These are phyloP conservation scores for Xylaria nigripes DNA, from an alignment of 495 filamentous ascomycete species.

Conservation along the genomic window DNA sequence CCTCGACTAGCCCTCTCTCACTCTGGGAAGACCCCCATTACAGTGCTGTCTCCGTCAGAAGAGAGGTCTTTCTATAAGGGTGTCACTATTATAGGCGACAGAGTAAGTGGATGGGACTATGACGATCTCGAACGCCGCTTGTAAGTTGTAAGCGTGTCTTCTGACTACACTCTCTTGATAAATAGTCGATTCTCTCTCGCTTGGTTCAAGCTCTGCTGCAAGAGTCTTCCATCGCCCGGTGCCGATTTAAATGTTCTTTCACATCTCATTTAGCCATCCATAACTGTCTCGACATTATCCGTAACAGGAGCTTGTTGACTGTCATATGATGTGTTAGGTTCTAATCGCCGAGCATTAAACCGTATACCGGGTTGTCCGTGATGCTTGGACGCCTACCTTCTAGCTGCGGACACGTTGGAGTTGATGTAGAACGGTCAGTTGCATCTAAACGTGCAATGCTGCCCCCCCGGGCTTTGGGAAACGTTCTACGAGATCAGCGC, in stretches of 20 bases:
- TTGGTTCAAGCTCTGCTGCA: neutral
- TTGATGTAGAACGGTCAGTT: neutral
- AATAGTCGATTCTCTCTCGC: neutral
- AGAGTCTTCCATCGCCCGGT: constrained; percentile 1
- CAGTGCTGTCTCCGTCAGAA: no score
- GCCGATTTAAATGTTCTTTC: neutral
- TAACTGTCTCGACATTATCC: neutral
- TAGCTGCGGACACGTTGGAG: no score
- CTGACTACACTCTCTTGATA: neutral
- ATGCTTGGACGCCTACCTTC: neutral
- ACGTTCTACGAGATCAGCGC: neutral
- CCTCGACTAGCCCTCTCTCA: no score
- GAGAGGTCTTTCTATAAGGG: no score
- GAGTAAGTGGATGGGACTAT: no score
- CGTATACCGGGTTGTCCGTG: no score
- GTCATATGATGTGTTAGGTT: neutral
- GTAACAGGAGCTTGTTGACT: neutral
- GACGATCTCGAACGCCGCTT: no score
- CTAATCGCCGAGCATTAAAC: neutral
- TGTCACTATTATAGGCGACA: no score
- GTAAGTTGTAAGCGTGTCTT: no score
- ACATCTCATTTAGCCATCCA: neutral
- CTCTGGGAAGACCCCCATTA: no score
- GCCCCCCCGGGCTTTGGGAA: neutral
- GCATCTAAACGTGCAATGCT: neutral